These are phyloP conservation scores for Pyrrhoderma noxium DNA, from an alignment of 1,284 basidiomycete species.

Conservation along the genomic window DNA sequence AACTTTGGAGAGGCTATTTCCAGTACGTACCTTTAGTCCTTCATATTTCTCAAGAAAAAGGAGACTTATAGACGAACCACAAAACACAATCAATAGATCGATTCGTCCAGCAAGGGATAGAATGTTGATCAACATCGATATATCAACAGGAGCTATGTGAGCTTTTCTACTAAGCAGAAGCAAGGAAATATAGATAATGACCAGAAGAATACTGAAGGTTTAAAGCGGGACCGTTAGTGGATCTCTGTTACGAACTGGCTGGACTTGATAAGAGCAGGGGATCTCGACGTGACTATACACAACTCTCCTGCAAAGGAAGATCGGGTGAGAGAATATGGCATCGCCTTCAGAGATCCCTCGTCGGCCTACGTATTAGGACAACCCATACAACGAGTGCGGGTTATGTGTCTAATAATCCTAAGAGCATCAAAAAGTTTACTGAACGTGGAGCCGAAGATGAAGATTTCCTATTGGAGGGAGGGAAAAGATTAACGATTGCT, in stretches of 20 bases:
- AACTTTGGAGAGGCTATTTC: constrained; percentile 70
- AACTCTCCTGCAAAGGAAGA: constrained; percentile 30
- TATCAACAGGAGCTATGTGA: constrained; percentile 64
- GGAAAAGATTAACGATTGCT: constrained; percentile 47
- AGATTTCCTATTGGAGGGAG: constrained; percentile 49
- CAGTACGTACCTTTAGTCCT: constrained; percentile 34
- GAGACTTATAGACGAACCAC: too few relatives aligned
- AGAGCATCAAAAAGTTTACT: constrained; percentile 30
- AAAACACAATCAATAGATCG: constrained; percentile 26
- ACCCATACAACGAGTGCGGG: constrained; percentile 31
- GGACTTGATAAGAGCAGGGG: constrained; percentile 28
- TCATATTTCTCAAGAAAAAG: not conserved
- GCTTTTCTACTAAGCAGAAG: too few relatives aligned
- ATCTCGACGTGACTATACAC: constrained; percentile 25
- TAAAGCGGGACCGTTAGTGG: constrained; percentile 42
- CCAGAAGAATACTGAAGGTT: constrained; percentile 33
- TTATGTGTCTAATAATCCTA: constrained; percentile 32
- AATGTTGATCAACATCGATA: constrained; percentile 72
- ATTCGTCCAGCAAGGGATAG: constrained; percentile 59
- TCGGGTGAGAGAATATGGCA: constrained; percentile 53
- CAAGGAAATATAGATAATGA: too few relatives aligned
- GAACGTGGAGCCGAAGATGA: constrained; percentile 41
- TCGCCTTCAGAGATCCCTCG: constrained; percentile 53
- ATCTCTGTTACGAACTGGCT: constrained; percentile 52
- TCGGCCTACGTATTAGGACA: constrained; percentile 49